These are phyloP conservation scores for Crassisporium funariophilum DNA, from an alignment of 768 basidiomycete species.

Conservation along the genomic window DNA sequence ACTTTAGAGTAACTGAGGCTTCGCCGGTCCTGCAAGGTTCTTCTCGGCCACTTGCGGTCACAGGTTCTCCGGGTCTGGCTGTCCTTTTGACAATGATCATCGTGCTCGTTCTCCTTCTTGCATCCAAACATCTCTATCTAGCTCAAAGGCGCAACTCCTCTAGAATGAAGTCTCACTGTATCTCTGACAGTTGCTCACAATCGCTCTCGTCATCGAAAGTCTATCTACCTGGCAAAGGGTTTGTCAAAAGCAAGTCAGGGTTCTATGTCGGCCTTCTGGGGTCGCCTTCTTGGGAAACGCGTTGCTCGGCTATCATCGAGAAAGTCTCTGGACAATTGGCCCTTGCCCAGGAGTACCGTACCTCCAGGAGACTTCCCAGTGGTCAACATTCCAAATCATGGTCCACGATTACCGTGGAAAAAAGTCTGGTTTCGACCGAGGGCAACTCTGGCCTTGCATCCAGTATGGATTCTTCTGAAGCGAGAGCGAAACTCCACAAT, in stretches of 20 bases:
- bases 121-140: no score
- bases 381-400: background rate
- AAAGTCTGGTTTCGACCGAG: no score
- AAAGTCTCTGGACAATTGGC: background rate
- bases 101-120: slow-evolving; percentile 11
- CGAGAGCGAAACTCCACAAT: no score
- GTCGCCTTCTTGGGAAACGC: slow-evolving; percentile 45
- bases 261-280: slow-evolving; percentile 44
- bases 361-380: slow-evolving; percentile 32
- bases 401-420: background rate
- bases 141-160: no score
- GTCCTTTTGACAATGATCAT: slow-evolving; percentile 9
- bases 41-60: background rate
- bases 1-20: background rate
- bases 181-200: no score
- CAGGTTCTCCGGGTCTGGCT: slow-evolving; percentile 4
- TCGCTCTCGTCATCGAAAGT: no score
- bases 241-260: no score
- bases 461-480: no score
- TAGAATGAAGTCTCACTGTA: no score
- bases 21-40: slow-evolving; percentile 1
- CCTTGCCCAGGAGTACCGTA: background rate
- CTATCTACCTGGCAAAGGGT: no score
- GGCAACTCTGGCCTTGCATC: no score
- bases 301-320: slow-evolving; percentile 18